Conservation (phyloP, 2,329 filamentous ascomycete species). For the Trichoderma oligosporum region DNA sequence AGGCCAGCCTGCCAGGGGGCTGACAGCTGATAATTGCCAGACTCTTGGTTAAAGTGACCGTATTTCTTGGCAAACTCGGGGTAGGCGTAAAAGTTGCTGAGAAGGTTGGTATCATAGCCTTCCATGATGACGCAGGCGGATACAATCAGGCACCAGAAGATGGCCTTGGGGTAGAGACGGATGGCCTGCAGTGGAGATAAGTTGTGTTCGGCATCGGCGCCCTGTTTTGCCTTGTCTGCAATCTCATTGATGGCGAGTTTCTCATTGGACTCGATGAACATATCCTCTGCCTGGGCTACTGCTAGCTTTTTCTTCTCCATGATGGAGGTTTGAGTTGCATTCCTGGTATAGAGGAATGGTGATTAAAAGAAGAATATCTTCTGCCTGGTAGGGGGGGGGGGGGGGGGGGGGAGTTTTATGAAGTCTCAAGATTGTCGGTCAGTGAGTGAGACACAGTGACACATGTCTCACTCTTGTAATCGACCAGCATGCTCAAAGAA, state of each 20-base stretch:
- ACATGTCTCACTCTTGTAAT: neutral
- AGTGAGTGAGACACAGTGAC: neutral
- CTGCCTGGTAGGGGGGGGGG: neutral
- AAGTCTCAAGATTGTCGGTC: neutral
- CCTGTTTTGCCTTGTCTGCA: constrained; percentile 2
- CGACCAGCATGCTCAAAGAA: neutral
- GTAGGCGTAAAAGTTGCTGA: constrained; percentile 38
- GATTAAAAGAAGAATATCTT: neutral
- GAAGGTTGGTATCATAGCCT: constrained; percentile 37
- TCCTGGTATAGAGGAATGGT: neutral
- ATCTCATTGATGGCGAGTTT: constrained; percentile 8
- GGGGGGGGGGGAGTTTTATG: neutral
- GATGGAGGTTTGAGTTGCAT: neutral
- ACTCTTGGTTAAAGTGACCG: constrained; percentile 16
- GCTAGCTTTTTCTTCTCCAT: constrained; percentile 11
- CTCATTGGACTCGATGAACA: constrained; percentile 3
- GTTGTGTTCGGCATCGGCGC: constrained; percentile 17
- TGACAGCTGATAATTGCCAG: constrained; percentile 36
- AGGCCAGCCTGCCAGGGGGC: constrained; percentile 50
- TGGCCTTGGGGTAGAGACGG: constrained; percentile 33
- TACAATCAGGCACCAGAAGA: constrained; percentile 37
- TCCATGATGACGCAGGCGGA: constrained; percentile 43
- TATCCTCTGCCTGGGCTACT: constrained; percentile 9
- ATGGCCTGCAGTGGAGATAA: constrained; percentile 27
- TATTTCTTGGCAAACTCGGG: constrained; percentile 23